Conservation (phyloP, 2,329 filamentous ascomycete genomes). For the Pyricularia sp. region DNA sequence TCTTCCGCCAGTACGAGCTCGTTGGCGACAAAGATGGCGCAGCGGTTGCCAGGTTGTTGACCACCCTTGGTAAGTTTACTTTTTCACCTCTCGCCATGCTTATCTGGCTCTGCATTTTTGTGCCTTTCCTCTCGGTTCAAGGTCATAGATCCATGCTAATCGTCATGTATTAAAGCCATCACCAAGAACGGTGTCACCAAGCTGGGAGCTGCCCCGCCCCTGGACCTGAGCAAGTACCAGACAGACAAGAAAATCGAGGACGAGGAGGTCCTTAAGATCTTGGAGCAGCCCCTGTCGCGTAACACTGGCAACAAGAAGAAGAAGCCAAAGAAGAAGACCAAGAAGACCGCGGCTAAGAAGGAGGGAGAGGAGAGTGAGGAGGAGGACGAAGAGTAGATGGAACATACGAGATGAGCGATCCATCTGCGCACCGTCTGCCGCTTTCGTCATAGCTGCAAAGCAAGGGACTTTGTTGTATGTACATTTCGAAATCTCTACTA, state of each 20-base stretch:
- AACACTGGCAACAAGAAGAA: conserved; percentile 91
- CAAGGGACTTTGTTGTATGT: neutral
- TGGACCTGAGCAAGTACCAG: conserved; percentile 76
- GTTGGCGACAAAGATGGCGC: conserved; percentile 86
- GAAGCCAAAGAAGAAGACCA: conserved; percentile 70
- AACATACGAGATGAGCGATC: neutral
- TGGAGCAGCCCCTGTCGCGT: conserved; percentile 78
- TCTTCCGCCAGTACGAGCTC: conserved; percentile 92
- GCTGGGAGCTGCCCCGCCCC: conserved; percentile 65
- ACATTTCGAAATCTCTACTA: neutral
- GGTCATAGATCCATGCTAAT: conserved; percentile 4
- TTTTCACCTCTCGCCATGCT: conserved; percentile 6
- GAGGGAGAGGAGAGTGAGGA: conserved; percentile 21
- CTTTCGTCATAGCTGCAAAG: neutral
- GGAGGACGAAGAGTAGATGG: conserved; percentile 22
- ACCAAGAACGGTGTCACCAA: conserved; percentile 95
- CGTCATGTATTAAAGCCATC: conserved; percentile 47
- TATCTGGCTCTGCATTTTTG: conserved; percentile 6
- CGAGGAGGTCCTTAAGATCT: conserved; percentile 88
- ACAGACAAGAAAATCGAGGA: conserved; percentile 97
- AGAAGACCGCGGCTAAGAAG: conserved; percentile 34
- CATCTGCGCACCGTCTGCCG: neutral
- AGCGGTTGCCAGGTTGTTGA: conserved; percentile 78
- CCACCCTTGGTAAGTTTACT: conserved; percentile 71
- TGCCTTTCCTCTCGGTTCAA: neutral